Percentiles rank a stretch among this genome's conserved stretches.
Evolutionary conservation across 805 yeast genomes (phyloP).

Genomic region (Pichia manshurica): DNA sequence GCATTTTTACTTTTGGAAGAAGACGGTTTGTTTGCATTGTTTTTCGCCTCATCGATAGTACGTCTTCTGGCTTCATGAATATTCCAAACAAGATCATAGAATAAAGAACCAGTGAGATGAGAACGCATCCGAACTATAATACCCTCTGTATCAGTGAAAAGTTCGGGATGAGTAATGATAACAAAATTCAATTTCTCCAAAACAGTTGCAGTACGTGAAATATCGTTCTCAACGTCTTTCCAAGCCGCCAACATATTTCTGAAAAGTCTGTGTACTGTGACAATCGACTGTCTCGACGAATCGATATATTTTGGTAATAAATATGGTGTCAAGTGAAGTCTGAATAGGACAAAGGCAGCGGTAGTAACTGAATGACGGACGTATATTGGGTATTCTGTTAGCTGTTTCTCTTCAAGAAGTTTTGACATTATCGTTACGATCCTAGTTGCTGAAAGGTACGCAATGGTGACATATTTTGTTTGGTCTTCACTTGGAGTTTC

Average conservation of each 20-base stretch:
- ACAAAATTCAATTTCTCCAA: slow-evolving; percentile 85
- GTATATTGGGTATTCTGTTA: slow-evolving; percentile 81
- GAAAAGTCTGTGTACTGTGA: slow-evolving; percentile 82
- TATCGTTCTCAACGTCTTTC: slow-evolving; percentile 86
- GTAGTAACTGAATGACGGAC: slow-evolving; percentile 81
- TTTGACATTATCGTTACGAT: slow-evolving; percentile 73
- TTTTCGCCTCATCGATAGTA: slow-evolving; percentile 36
- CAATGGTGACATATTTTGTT: slow-evolving; percentile 73
- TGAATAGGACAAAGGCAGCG: slow-evolving; percentile 72
- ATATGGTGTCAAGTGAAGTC: slow-evolving; percentile 73
- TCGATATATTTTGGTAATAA: slow-evolving; percentile 71
- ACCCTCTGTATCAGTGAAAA: slow-evolving; percentile 54
- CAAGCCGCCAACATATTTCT: slow-evolving; percentile 87
- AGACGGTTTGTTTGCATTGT: slow-evolving; percentile 16
- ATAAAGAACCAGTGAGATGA: slow-evolving; percentile 83
- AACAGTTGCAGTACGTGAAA: slow-evolving; percentile 85
- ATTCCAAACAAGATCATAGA: slow-evolving; percentile 90
- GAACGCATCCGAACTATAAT: slow-evolving; percentile 86
- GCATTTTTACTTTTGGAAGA: slow-evolving; percentile 9
- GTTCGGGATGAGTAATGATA: slow-evolving; percentile 78
- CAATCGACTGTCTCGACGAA: slow-evolving; percentile 87
- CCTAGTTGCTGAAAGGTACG: slow-evolving; percentile 75
- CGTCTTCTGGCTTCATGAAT: slow-evolving; percentile 90
- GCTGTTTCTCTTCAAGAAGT: slow-evolving; percentile 57
- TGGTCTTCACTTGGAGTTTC: slow-evolving; percentile 85